Evolutionary conservation across 2,329 filamentous ascomycete genomes (phyloP), one percentile per base, ranked within the genome.

Genomic region (Penicillium sp.): DNA sequence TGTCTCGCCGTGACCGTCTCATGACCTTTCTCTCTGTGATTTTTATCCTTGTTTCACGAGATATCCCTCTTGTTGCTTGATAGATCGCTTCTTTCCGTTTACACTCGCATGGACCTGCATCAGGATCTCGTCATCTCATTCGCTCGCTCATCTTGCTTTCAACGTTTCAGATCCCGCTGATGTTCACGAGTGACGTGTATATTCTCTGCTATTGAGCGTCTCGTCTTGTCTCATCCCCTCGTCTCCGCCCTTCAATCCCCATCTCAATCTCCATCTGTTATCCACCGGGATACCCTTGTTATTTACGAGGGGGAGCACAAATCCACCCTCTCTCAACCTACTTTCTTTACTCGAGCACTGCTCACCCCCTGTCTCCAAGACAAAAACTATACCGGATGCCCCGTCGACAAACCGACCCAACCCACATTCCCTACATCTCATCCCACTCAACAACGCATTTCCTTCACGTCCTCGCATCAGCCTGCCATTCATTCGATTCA

Each of bases 151-250:
- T 34, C 34, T 29, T 40, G 38, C 40, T 22, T 41, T 24, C 43
- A 26, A 14, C 39, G 38, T 31, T 50, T 47, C 35, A 43, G 50
- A 61, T 58, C 56, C 52, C 52, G 51, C 47, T 61, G 58, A 64
- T 62, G 57, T 60, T 64, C 54, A 66, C 49, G 62, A 66, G 57
- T 64, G 61, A 65, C 57, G 59, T 59, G 54, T 58, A 53, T 57
- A 49, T 49, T 59, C 50, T 55, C 42, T 49, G 50, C 49, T 54
- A 47, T 52, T 49, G 54, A 57, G 51, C 51, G 42, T 44, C 45
- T 44, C 40, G 27, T 51, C 42, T 49, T 3, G 24, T 26, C 24
- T 9, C 2, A 20, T 20, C 18, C 4, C 49, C 18, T 20, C 49
- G 44, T 44, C 37, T 49, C 38, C 46, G 38, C 36, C 37, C 47